Evolutionary conservation across 140 eudicot genomes (phyloP), one percentile per base, ranked within the genome.

Genomic region (Senecio squalidus): DNA sequence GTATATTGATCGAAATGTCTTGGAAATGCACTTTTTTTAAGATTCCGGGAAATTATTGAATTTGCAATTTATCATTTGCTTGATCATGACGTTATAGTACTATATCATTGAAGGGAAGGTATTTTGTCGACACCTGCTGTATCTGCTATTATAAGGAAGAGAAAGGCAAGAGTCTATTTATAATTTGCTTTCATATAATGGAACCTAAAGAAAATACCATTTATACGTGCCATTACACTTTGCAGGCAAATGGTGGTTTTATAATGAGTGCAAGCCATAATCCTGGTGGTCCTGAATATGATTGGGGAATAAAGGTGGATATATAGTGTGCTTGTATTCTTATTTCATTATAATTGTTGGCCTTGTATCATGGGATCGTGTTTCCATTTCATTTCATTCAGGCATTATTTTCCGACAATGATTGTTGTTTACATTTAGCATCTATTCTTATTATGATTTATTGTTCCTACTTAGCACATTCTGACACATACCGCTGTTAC

Each of bases 261-360:
- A 78, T 92, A 79, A 92, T 92, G 98, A 92, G 98, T 73, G 98
- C 98, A 64, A 92, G 98, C 80, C 98, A 92, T 70, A 92, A 92
- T 75, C 96, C 96, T 51, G 98, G 98, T 20, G 98, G 96, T 49
- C 98, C 98, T 23, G 98, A 92, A 16, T 84, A 84, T 66, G 98
- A 92, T 39, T 92, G 98, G 98, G 98, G 98, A 53, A 92, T 92
- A 64, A 92, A 92, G 98, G 98, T 92, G 66, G 69, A 33, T 64
- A 48, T 15, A 24, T 60, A 53, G 36, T 49, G 36, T 49, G 36
- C 46, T 20, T 49, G 38, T 67, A 23, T 55, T 18, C 29, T 21
- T 67, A 6, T 6, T 69, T 46, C 36, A n/a, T 1, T 18, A 22
- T 46, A 18, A 59, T 46, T 20, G 31, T 57, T 33, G 60, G 22